phyloP scores from a whole-genome alignment of 2,329 filamentous ascomycete species.

The Lachnellula suecica region DNA sequence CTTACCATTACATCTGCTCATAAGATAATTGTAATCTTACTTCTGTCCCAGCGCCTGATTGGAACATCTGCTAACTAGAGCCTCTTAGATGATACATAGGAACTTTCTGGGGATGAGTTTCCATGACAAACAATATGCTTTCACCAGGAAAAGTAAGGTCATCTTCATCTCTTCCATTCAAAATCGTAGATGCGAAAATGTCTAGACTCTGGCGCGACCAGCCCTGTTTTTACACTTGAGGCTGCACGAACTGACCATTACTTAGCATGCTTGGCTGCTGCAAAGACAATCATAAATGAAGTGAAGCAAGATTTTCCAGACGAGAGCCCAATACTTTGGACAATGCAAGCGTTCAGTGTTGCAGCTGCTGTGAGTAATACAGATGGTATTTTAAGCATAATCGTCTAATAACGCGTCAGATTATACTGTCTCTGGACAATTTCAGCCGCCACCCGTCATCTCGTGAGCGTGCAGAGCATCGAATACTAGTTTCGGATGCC shows the following conservation, averaged over 20 bases:
- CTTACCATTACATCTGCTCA: slow-evolving; percentile 21
- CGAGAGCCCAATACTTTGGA: slow-evolving; percentile 18
- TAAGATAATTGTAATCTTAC: slow-evolving; percentile 16
- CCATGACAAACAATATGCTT: slow-evolving; percentile 18
- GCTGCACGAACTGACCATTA: not conserved
- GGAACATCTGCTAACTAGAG: not conserved
- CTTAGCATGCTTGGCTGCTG: slow-evolving; percentile 19
- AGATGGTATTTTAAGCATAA: not conserved
- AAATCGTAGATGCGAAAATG: not conserved
- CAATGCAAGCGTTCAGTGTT: slow-evolving; percentile 20
- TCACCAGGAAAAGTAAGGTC: slow-evolving; percentile 12
- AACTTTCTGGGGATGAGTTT: slow-evolving; percentile 22
- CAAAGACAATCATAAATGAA: slow-evolving; percentile 22
- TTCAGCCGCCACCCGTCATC: slow-evolving; percentile 28
- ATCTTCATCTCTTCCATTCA: not conserved
- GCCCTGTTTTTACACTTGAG: no score
- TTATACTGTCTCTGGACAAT: slow-evolving; percentile 33
- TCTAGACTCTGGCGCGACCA: no score
- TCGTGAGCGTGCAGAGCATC: slow-evolving; percentile 32
- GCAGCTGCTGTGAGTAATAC: slow-evolving; percentile 14
- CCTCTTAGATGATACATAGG: slow-evolving; percentile 19
- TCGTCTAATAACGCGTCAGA: slow-evolving; percentile 9
- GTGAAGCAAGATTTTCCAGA: slow-evolving; percentile 15
- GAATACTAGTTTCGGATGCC: slow-evolving; percentile 33
- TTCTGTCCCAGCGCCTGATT: not conserved